Evolutionary conservation across 129 eudicot genomes (phyloP).

Genomic region (Pittosporum tobira): DNA sequence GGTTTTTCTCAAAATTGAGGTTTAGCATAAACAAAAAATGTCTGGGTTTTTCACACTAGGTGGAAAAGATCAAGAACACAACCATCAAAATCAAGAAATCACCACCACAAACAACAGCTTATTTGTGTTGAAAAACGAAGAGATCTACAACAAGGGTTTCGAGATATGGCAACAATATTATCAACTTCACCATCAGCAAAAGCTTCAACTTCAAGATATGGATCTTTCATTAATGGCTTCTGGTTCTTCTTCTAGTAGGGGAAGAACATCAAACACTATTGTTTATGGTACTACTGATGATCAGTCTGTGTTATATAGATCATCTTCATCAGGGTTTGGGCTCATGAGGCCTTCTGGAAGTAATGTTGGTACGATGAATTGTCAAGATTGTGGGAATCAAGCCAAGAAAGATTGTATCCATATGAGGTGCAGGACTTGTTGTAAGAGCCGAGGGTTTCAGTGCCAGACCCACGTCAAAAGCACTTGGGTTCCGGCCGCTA

Average conservation of each 20-base stretch:
- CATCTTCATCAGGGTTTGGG: slow-evolving; percentile 7
- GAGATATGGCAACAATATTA: slow-evolving; percentile 36
- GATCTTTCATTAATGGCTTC: slow-evolving; percentile 8
- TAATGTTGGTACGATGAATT: slow-evolving; percentile 37
- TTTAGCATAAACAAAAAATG: slow-evolving; percentile 24
- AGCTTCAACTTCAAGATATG: slow-evolving; percentile 4
- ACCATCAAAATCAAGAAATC: slow-evolving; percentile 16
- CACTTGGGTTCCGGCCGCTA: slow-evolving; percentile 87
- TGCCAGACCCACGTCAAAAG: slow-evolving; percentile 86
- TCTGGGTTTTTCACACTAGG: slow-evolving; percentile 69
- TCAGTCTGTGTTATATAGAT: slow-evolving; percentile 8
- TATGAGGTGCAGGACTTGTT: slow-evolving; percentile 78
- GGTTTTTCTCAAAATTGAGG: neutral
- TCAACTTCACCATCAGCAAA: slow-evolving; percentile 9
- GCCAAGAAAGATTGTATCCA: slow-evolving; percentile 77
- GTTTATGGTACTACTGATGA: neutral
- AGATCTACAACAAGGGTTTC: slow-evolving; percentile 80
- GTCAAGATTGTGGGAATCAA: too few relatives aligned
- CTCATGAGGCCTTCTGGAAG: neutral
- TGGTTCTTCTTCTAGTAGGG: too few relatives aligned
- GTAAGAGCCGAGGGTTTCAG: slow-evolving; percentile 71
- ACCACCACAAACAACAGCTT: slow-evolving; percentile 11
- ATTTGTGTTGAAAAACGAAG: slow-evolving; percentile 51
- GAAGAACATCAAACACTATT: too few relatives aligned
- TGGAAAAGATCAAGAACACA: slow-evolving; percentile 18